Evolutionary conservation across 108 stramenopile genomes (phyloP), one percentile per base, ranked within the genome.

Genomic region (Conticribra guillardii): DNA sequence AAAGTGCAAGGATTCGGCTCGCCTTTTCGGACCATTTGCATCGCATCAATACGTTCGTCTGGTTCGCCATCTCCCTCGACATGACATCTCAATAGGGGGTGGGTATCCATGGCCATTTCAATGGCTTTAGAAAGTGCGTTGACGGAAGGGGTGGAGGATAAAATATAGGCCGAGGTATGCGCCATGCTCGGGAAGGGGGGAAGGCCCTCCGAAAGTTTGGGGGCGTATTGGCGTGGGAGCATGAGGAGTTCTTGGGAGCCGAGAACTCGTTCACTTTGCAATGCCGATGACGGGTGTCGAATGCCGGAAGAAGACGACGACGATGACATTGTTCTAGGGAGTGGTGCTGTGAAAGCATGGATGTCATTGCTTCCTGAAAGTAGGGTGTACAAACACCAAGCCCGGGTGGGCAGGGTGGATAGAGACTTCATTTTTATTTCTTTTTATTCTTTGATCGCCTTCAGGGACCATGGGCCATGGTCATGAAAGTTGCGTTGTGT

Each of bases 221-320:
- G 78, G 15, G 64, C 67, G 73, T 95, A 95, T 66, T 92, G 91
- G 11, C 94, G 85, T 7, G 94, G 94, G 3, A 90, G 77, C 90
- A 95, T 92, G 63, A 95, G 85, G 27, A 87, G 72, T 77, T 95
- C 94, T 73, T 95, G 94, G n/a, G 91, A 92, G 4, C 94, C 94
- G 27, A 95, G 83, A 16, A 77, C 64, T 9, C 93, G 85, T 45
- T 37, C 54, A n/a, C 19, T 54, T 11, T 52, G n/a, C n/a, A n/a
- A n/a, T n/a, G n/a, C n/a, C n/a, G n/a, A n/a, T n/a, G n/a, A n/a
- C n/a, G n/a, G n/a, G n/a, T n/a, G n/a, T n/a, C n/a, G n/a, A n/a
- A n/a, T n/a, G n/a, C n/a, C n/a, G n/a, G n/a, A n/a, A n/a, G n/a
- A n/a, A n/a, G n/a, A n/a, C n/a, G n/a, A n/a, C n/a, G n/a, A n/a